Conservation (phyloP, 108 stramenopile genomes). For the Licmophora abbreviata region DNA sequence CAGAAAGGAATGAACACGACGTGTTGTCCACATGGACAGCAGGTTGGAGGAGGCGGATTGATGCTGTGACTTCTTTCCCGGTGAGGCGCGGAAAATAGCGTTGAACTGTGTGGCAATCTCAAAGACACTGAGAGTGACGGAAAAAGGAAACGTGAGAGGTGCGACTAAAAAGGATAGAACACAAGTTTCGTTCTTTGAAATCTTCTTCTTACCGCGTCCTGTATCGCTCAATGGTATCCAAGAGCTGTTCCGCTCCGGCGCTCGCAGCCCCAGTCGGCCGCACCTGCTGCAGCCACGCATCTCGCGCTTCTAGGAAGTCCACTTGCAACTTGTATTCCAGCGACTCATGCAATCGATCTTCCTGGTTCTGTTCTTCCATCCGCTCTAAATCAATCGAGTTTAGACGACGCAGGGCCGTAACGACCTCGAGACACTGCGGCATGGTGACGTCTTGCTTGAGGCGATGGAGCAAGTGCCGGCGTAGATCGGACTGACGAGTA, state of each 20-base stretch:
- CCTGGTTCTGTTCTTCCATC: slow-evolving; percentile 13
- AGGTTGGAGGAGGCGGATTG: slow-evolving; percentile 41
- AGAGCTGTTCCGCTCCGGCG: slow-evolving; percentile 49
- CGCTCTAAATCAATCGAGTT: slow-evolving; percentile 81
- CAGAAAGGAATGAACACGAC: slow-evolving; percentile 66
- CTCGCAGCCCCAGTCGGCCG: slow-evolving; percentile 14
- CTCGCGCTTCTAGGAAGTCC: slow-evolving; percentile 78
- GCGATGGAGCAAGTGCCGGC: slow-evolving; percentile 60
- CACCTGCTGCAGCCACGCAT: slow-evolving; percentile 70
- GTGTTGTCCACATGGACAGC: slow-evolving; percentile 74
- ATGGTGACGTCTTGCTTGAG: slow-evolving; percentile 76
- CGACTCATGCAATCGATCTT: slow-evolving; percentile 64
- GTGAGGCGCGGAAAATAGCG: slow-evolving; percentile 67
- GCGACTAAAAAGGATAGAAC: background rate
- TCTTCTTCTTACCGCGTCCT: slow-evolving; percentile 72
- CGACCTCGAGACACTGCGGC: slow-evolving; percentile 81
- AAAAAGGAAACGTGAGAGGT: too few species aligned
- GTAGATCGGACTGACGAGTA: slow-evolving; percentile 65
- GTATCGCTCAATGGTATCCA: slow-evolving; percentile 82
- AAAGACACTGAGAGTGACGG: slow-evolving; percentile 65
- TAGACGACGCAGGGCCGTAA: slow-evolving; percentile 71
- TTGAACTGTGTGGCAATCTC: slow-evolving; percentile 84
- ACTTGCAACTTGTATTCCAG: slow-evolving; percentile 79
- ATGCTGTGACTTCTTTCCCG: slow-evolving; percentile 9
- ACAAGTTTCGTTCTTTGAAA: too few species aligned